Percentiles rank a stretch among this genome's conserved stretches.
phyloP scores from a whole-genome alignment of 2,329 filamentous ascomycete species.

The Colletotrichum liaoningense region DNA sequence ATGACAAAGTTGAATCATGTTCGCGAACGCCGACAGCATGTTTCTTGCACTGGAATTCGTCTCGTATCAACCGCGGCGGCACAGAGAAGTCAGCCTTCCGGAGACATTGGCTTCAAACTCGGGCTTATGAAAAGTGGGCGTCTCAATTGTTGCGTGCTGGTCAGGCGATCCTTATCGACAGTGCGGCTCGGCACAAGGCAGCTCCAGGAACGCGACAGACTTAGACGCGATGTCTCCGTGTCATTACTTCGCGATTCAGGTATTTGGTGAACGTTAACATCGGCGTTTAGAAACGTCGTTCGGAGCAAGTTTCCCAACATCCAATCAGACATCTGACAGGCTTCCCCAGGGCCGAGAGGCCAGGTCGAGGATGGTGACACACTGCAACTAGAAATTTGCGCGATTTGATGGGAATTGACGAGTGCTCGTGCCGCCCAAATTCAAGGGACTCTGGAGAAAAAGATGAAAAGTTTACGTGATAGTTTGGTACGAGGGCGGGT shows the following conservation, averaged over 20 bases:
- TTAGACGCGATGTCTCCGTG: background rate
- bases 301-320: background rate
- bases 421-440: background rate
- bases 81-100: no score
- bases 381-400: background rate
- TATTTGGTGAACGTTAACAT: background rate
- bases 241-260: background rate
- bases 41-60: background rate
- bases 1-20: background rate
- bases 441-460: constrained; percentile 30
- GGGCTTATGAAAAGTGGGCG: background rate
- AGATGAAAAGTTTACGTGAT: constrained; percentile 31
- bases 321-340: constrained; percentile 11
- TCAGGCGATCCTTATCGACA: constrained; percentile 12
- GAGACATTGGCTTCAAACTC: background rate
- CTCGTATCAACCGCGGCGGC: background rate
- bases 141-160: background rate
- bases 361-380: background rate
- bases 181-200: background rate
- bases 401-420: constrained; percentile 15
- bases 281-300: background rate
- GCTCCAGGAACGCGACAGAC: background rate
- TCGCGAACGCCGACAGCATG: background rate
- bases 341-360: constrained; percentile 22
- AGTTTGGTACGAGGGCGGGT: constrained; percentile 10